Base-by-base conservation (phyloP, 805 yeast genomes). In the Kuraishia piskuri region DNA sequence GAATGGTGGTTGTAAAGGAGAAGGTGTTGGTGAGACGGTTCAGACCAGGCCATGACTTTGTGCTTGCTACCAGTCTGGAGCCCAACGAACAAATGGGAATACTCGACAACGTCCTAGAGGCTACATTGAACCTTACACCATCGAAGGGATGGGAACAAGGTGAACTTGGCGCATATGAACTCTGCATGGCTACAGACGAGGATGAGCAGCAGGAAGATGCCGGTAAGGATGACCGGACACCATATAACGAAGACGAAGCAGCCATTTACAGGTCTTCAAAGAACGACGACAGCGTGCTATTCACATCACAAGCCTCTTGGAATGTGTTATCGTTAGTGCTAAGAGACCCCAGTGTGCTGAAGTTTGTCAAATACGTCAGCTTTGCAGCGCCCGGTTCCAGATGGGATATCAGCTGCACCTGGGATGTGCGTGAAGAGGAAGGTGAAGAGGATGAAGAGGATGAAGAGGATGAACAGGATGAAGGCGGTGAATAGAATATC, bases 11-110 rank as follows among this genome's bases (percentile, higher is more conserved):
- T 8, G 70, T 82, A 2, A 77, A 84, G 50, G 88, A 86, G 57
- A 88, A 86, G 59, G 71, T 87, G 1, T 64, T 91, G 23, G 78
- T 88, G 7, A 78, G 99, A 62, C 75, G 97, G 57, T 94, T 94
- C 71, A 80, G 99, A 61, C 99, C 97, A 1, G 99, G 98, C 2
- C 84, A 81, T 25, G 99, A 94, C 67, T 94, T 88, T 68, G 91
- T 92, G 2, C 71, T 94, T 48, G 99, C 99, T 0, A 88, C 98
- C 0, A 76, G 56, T 59, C 59, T 61, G 53, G 72, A 59, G 23
- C 62, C 55, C 1, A 55, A 54, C 19, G 63, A 61, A 23, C 69
- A 74, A 12, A 69, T 68, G 24, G 73, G 73, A 44, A 72, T 76
- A 2, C 69, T 80, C 47, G 78, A 74, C 46, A 79, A 80, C 2